Percentiles rank a stretch among this genome's conserved stretches.
phyloP scores from a whole-genome alignment of 306 rosid genomes.

The Pterocarpus macrocarpus region DNA sequence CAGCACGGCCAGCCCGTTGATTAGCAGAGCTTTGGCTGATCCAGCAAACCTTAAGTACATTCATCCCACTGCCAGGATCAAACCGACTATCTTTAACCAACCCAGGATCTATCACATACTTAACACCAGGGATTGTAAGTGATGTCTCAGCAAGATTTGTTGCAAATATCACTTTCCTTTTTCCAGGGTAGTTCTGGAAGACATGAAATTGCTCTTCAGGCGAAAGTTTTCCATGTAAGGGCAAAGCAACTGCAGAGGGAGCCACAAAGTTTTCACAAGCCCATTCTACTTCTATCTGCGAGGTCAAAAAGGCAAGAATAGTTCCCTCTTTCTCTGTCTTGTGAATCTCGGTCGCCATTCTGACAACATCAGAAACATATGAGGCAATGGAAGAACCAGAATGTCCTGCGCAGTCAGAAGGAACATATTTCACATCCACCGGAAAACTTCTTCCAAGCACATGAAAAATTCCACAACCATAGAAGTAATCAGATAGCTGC shows the following conservation, averaged over 20 bases:
- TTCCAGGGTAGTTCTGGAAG: conserved; percentile 73
- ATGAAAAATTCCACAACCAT: conserved; percentile 70
- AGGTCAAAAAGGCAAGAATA: conserved; percentile 92
- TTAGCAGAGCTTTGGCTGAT: conserved; percentile 92
- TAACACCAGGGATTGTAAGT: conserved; percentile 95
- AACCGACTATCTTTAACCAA: conserved; percentile 82
- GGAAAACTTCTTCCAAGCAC: conserved; percentile 94
- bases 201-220: conserved; percentile 80
- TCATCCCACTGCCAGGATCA: conserved; percentile 92
- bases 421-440: conserved; percentile 78
- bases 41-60: conserved; percentile 85
- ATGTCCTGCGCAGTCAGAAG: conserved; percentile 51
- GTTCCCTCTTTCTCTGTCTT: conserved; percentile 77
- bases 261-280: conserved; percentile 79
- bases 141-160: conserved; percentile 98
- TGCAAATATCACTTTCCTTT: conserved; percentile 87
- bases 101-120: conserved; percentile 91
- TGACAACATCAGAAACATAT: conserved; percentile 74
- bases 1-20: conserved; percentile 98
- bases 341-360: conserved; percentile 75
- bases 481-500: conserved; percentile 81
- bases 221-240: conserved; percentile 90
- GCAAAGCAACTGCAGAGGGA: conserved; percentile 70
- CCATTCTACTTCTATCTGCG: conserved; percentile 98
- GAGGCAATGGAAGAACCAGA: conserved; percentile 58